Evolutionary conservation across 495 filamentous ascomycete species (phyloP), one percentile per base, ranked within the genome.

Genomic region (Lindgomyces ingoldianus): DNA sequence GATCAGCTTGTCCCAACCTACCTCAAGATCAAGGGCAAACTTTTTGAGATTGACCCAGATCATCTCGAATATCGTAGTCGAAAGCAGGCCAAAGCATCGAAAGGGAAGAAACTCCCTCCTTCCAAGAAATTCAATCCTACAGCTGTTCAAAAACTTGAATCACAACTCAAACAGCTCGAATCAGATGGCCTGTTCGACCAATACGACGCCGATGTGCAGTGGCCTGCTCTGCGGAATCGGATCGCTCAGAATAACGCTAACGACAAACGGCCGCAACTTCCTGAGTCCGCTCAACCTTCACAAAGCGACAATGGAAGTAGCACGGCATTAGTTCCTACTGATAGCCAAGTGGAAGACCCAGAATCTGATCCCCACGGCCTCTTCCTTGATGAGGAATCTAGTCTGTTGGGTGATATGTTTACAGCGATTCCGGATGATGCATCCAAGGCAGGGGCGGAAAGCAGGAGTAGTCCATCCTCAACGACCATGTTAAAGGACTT

Each of bases 111-210:
- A 71, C 11, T 65, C 60, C 26, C 25, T 16, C 39, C 18, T 10
- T 10, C 49, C 2, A 22, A 54, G 62, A 24, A 50, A 72, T 1
- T 69, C 75, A 12, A 76, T 81, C 36, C 78, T 82, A 14, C 64
- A 3, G 81, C 86, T 64, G 77, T 85, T 42, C 80, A 79, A 14
- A 89, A 85, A 55, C 60, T 96, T 1, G 80, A 86, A 33, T 80
- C 84, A 12, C 93, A 91, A 71, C 78, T 96, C 19, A 82, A 85
- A 10, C 83, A 82, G 44, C 89, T 97, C 30, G 89, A 91, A 67
- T 86, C 86, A 11, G 94, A 98, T 70, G 81, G 94, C 1, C 77
- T 98, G 9, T 96, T 97, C 70, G 93, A 98, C 70, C 81, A 84
- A 54, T 79, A 82, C 49, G 80, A 89, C 60, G 93, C 92, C 1